Base-by-base conservation (phyloP, 352 stramenopile species). In the Globisporangium iwayamae region DNA sequence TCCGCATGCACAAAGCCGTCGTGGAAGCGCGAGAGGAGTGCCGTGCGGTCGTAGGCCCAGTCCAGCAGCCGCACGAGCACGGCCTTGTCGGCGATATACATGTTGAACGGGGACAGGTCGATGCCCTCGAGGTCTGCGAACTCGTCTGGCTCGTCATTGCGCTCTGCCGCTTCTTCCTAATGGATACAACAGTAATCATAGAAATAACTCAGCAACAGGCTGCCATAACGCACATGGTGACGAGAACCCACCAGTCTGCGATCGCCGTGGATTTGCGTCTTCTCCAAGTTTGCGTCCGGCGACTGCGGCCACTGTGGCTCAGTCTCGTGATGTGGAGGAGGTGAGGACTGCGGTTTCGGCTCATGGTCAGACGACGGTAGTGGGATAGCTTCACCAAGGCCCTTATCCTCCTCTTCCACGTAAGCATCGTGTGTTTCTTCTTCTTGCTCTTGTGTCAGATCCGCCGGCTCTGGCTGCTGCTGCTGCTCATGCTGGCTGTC, bases 41-140 rank as follows among this genome's bases (percentile, higher is more conserved):
- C 78, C 14, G 81, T 71, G 61, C 73, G 69, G 59, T 80, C 71
- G 65, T 91, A 91, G 13, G 81, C 76, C 79, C 79, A 91, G 43
- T 89, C 79, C 22, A 91, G 72, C 32, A 91, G 74, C 20, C 69
- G 67, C 36, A 75, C 67, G 18, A 91, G 72, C 20, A 84, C 67
- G 34, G 69, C 56, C 43, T 70, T 73, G 34, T 91, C 74, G 4
- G 81, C 79, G 41, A 72, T 82, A 22, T 85, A 77, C 38, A 81
- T 67, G 55, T 83, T 81, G 63, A 91, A 91, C 13, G 79, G 78
- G 18, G 75, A 59, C 50, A 91, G 56, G 22, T 89, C 77, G 52
- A 85, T 56, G 4, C 77, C 70, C 3, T 67, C 72, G 20, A 88
- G 66, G 8, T 75, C 76, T 0, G 78, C 74, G 5, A 79, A 66